A percentile compares a stretch with the other conserved stretches of the same genome.
phyloP scores from a whole-genome alignment of 1,284 basidiomycete species.

The Irpex lacteus region DNA sequence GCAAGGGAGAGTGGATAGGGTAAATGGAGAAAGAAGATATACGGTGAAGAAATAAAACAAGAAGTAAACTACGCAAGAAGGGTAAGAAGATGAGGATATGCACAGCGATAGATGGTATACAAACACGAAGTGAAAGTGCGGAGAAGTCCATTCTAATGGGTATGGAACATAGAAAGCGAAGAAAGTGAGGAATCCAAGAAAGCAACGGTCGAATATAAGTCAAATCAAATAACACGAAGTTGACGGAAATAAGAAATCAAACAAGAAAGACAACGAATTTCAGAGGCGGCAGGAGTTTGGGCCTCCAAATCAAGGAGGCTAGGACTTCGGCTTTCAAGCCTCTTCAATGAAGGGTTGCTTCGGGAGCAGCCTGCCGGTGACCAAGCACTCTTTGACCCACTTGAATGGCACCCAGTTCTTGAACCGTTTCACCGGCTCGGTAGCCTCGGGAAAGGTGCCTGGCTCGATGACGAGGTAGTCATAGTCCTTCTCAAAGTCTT shows the following conservation, averaged over 20 bases:
- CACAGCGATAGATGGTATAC: neutral
- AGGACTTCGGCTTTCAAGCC: neutral
- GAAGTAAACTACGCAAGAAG: neutral
- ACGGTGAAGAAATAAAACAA: neutral
- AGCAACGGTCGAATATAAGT: neutral
- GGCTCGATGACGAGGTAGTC: constrained; percentile 66
- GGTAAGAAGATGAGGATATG: neutral
- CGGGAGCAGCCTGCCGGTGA: constrained; percentile 50
- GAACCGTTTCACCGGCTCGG: neutral
- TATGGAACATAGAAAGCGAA: neutral
- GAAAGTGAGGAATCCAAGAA: neutral
- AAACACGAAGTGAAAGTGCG: neutral
- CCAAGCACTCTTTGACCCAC: constrained; percentile 84
- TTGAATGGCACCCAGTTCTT: constrained; percentile 46
- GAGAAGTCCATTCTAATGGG: neutral
- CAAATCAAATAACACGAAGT: neutral
- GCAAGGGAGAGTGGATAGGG: neutral
- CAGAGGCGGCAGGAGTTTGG: no score
- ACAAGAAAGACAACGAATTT: neutral
- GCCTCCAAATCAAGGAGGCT: no score
- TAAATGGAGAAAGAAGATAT: neutral
- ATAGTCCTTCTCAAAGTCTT: constrained; percentile 34
- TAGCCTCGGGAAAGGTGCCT: constrained; percentile 28
- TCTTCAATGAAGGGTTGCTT: neutral
- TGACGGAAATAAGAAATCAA: neutral